These are phyloP conservation scores for Myriangium duriaei DNA, from an alignment of 2,329 filamentous ascomycete species.

Conservation along the genomic window DNA sequence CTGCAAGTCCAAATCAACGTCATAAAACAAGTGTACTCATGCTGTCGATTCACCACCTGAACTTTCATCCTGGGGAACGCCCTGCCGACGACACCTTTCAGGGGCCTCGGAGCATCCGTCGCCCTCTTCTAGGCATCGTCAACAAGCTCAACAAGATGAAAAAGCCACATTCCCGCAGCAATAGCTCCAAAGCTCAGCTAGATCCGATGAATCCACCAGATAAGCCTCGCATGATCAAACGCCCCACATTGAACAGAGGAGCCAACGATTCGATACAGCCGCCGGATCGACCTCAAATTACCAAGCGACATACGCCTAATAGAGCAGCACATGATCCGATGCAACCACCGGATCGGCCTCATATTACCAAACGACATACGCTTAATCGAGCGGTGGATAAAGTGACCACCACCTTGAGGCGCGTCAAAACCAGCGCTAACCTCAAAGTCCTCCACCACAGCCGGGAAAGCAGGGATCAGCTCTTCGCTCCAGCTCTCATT, in stretches of 20 bases:
- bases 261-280: no score
- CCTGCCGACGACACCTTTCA: neutral
- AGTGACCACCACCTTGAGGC: slow-evolving; percentile 1
- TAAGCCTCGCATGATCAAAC: neutral
- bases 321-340: no score
- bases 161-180: neutral
- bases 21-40: no score
- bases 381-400: slow-evolving; percentile 6
- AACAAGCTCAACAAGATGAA: neutral
- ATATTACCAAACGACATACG: slow-evolving; percentile 3
- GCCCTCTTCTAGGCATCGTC: no score
- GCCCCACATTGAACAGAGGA: no score
- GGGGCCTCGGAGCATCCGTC: no score
- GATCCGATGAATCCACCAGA: no score
- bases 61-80: neutral
- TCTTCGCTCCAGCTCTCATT: neutral
- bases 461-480: neutral
- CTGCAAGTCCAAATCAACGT: no score
- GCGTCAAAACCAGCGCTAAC: slow-evolving; percentile 1
- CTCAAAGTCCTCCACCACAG: neutral
- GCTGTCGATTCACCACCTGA: neutral
- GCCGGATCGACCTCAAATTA: neutral
- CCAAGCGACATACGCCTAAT: no score
- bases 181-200: no score
- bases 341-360: neutral